Conservation (phyloP, 2,329 filamentous ascomycete genomes). For the Monosporascus sp. region DNA sequence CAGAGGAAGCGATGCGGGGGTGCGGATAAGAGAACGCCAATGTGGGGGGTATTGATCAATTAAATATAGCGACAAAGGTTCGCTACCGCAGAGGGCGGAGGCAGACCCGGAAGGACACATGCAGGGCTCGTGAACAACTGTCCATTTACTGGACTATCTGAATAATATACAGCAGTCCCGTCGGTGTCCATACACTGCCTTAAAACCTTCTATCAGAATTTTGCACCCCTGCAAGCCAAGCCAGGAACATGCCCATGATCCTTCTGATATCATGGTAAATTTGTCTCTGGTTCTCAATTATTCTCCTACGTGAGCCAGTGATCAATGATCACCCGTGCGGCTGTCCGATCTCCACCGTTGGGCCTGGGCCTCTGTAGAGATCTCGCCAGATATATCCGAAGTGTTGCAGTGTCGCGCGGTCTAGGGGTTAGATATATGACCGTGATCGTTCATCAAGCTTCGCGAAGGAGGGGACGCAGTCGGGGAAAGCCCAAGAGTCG, state of each 20-base stretch:
- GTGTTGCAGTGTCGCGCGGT: slow-evolving; percentile 5
- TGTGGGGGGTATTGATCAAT: not conserved
- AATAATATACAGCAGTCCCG: slow-evolving; percentile 30
- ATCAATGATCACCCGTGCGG: slow-evolving; percentile 10
- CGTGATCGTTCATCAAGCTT: slow-evolving; percentile 7
- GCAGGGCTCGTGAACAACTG: slow-evolving; percentile 15
- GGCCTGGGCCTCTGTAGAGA: slow-evolving; percentile 19
- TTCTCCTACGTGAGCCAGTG: slow-evolving; percentile 18
- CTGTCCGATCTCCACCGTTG: slow-evolving; percentile 7
- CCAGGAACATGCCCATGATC: slow-evolving; percentile 15
- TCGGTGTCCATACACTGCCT: slow-evolving; percentile 18
- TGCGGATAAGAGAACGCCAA: no score
- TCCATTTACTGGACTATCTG: slow-evolving; percentile 26
- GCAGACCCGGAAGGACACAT: not conserved
- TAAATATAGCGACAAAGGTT: not conserved
- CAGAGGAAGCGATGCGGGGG: no score
- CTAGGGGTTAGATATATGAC: slow-evolving; percentile 1
- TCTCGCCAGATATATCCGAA: slow-evolving; percentile 18
- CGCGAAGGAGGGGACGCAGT: slow-evolving; percentile 27
- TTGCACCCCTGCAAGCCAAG: slow-evolving; percentile 15
- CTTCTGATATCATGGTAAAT: slow-evolving; percentile 9
- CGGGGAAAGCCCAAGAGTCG: slow-evolving; percentile 13
- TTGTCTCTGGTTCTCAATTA: slow-evolving; percentile 18
- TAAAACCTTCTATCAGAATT: slow-evolving; percentile 19
- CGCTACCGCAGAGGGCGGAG: not conserved